Conservation (phyloP, 768 basidiomycete species). For the Trichaptum fuscoviolaceum region DNA sequence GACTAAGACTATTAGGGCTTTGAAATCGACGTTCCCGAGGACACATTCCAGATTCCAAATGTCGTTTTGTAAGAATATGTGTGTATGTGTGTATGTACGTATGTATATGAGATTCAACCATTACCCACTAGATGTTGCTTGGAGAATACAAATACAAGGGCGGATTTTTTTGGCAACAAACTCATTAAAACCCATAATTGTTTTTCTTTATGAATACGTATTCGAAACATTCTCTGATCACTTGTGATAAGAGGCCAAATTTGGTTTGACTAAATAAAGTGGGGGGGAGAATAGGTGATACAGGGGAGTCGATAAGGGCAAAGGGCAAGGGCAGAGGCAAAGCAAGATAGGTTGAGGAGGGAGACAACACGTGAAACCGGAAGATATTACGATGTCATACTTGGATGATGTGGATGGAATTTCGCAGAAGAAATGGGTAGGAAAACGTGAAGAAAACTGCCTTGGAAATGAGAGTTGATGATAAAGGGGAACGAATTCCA, state of each 20-base stretch:
- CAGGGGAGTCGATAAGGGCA: too few species aligned
- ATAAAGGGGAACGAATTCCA: conserved; percentile 3
- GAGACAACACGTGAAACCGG: background rate
- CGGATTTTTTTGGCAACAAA: too few species aligned
- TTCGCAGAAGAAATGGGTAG: background rate
- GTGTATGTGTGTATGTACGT: too few species aligned
- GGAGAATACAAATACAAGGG: too few species aligned
- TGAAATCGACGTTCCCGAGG: too few species aligned
- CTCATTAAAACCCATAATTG: background rate
- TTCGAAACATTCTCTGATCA: background rate
- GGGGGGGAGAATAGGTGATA: background rate
- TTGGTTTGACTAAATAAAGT: background rate
- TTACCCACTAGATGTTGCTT: too few species aligned
- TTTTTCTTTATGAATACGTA: background rate
- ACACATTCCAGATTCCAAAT: background rate
- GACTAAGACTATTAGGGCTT: background rate
- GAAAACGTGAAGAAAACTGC: background rate
- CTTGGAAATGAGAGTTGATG: background rate
- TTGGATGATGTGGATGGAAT: background rate
- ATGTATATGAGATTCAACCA: background rate
- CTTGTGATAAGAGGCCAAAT: background rate
- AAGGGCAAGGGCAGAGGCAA: too few species aligned
- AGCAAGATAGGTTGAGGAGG: background rate
- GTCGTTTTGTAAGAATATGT: too few species aligned
- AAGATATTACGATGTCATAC: background rate